Conservation (phyloP, 2,329 filamentous ascomycete species). For the Penicillium sp. region DNA sequence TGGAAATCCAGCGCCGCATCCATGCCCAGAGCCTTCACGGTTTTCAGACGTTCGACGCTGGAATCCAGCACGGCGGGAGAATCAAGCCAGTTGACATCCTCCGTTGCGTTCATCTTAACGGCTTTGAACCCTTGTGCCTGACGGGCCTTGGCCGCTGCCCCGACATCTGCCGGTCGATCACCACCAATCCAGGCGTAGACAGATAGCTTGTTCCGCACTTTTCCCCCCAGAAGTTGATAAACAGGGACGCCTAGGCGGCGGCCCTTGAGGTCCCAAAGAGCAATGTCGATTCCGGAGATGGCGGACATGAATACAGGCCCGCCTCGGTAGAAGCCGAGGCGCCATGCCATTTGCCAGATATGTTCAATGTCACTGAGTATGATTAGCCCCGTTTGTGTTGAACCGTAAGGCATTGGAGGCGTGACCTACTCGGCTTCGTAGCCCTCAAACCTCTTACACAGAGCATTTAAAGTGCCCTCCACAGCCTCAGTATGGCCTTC, state of each 20-base stretch:
- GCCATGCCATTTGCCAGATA: slow-evolving; percentile 75
- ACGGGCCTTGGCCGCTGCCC: slow-evolving; percentile 54
- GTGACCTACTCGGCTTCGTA: background rate
- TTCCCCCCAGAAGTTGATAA: slow-evolving; percentile 73
- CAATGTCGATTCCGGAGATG: slow-evolving; percentile 75
- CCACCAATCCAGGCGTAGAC: slow-evolving; percentile 82
- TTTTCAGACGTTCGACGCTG: slow-evolving; percentile 67
- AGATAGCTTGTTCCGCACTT: slow-evolving; percentile 67
- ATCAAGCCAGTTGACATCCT: slow-evolving; percentile 76
- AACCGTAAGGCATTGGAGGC: background rate
- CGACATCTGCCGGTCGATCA: slow-evolving; percentile 69
- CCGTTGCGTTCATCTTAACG: slow-evolving; percentile 81
- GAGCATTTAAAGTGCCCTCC: background rate
- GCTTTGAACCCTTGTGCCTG: slow-evolving; percentile 43
- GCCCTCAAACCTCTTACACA: background rate
- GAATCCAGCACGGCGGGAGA: slow-evolving; percentile 65
- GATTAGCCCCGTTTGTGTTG: background rate
- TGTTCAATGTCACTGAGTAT: slow-evolving; percentile 68
- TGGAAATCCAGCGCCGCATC: slow-evolving; percentile 80
- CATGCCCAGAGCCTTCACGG: slow-evolving; percentile 69
- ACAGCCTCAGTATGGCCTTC: background rate
- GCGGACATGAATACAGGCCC: slow-evolving; percentile 81
- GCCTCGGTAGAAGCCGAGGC: slow-evolving; percentile 73
- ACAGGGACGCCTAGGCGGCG: slow-evolving; percentile 67
- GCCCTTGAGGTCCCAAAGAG: slow-evolving; percentile 76